These are phyloP conservation scores for Rhododendron ferrugineum DNA, from an alignment of 148 eudicot species.

Conservation along the genomic window DNA sequence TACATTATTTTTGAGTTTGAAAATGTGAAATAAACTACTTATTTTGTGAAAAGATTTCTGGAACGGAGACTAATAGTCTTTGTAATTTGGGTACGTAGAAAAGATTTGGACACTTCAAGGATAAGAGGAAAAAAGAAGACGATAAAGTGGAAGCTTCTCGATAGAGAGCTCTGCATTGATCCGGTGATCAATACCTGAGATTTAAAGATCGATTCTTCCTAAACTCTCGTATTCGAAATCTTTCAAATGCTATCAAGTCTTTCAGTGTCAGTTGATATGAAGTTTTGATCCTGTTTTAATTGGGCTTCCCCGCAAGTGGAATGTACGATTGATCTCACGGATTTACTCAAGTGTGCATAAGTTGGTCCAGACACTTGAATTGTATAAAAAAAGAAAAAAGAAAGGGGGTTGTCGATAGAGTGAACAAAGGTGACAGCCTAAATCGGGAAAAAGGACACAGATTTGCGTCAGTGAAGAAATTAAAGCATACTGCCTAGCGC, in stretches of 20 bases:
- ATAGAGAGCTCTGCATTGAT: background rate
- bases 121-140: background rate
- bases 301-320: background rate
- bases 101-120: no score
- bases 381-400: background rate
- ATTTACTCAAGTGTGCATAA: no score
- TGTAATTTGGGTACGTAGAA: no score
- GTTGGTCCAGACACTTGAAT: no score
- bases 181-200: no score
- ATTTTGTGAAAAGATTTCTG: no score
- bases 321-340: background rate
- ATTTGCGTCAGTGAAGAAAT: background rate
- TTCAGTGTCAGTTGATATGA: background rate
- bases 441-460: background rate
- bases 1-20: no score
- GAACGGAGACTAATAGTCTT: no score
- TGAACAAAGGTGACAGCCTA: background rate
- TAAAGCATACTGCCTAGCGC: background rate
- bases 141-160: background rate
- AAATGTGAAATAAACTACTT: no score
- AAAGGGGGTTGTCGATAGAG: background rate
- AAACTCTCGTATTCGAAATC: no score
- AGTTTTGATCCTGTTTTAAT: background rate
- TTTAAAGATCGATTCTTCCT: no score
- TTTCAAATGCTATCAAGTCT: no score